Percentiles rank a stretch among this genome's conserved stretches.
These are phyloP conservation scores for Lachnellula subtilissima DNA, from an alignment of 2,329 filamentous ascomycete species.

Conservation along the genomic window DNA sequence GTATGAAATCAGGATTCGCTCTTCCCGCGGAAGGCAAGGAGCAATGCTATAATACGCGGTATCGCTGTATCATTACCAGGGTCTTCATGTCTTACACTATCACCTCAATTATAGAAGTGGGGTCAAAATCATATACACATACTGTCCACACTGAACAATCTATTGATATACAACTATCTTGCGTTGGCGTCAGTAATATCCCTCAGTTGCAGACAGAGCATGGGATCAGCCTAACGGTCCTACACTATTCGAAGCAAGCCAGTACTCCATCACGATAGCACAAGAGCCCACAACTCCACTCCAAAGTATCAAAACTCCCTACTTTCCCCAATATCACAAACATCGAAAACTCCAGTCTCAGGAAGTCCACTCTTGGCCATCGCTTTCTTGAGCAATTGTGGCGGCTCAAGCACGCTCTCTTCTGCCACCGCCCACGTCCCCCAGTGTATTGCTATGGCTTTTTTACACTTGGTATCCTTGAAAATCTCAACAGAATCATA, in stretches of 20 bases:
- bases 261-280: not conserved
- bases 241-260: not conserved
- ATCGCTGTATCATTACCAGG: not conserved
- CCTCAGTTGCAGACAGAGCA: not conserved
- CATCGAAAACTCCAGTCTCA: conserved; percentile 37
- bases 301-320: conserved; percentile 3
- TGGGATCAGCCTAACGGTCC: not conserved
- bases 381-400: conserved; percentile 64
- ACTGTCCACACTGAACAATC: not conserved
- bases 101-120: not conserved
- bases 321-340: conserved; percentile 11
- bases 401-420: conserved; percentile 81
- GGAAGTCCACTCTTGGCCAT: conserved; percentile 59
- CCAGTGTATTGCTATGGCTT: conserved; percentile 85
- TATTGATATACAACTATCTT: not conserved
- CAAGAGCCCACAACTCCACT: no score
- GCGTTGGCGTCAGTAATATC: not conserved
- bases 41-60: not conserved
- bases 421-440: conserved; percentile 75
- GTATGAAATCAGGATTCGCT: not conserved
- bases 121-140: not conserved
- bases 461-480: conserved; percentile 68
- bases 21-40: not conserved
- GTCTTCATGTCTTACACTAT: not conserved
- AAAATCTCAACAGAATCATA: conserved; percentile 87